Base-by-base conservation (phyloP, 2,329 filamentous ascomycete species). In the Hypoxylon sp. region DNA sequence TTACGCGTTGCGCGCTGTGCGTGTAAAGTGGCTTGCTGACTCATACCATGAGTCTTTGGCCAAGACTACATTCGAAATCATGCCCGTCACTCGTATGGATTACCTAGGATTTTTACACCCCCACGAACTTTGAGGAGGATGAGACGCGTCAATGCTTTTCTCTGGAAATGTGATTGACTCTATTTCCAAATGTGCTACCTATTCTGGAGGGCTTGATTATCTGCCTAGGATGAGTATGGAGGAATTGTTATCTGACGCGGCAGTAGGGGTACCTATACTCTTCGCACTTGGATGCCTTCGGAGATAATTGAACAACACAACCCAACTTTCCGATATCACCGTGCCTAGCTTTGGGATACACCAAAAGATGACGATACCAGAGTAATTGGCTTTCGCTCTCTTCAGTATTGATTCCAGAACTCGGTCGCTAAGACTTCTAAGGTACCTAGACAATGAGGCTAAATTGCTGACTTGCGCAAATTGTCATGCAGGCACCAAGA, bases 251-350 rank as follows among this genome's bases (percentile, higher is more conserved):
- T n/a, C 14, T n/a, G 25, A 27, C 25, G 25, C 25, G 25, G 25
- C 25, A 27, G 25, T n/a, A n/a, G n/a, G n/a, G n/a, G n/a, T n/a
- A n/a, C 25, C 25, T 6, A 27, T 37, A 25, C 6, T n/a, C 11
- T 32, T 45, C 25, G 8, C 30, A 8, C 7, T n/a, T 48, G 27
- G 54, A 54, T 58, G 54, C 48, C 61, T 63, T 54, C 61, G 61
- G 61, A 23, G 14, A 58, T 58, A 58, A 63, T 12, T 16, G 7
- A n/a, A 41, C 5, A 29, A 46, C 34, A 39, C 21, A 34, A 9
- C 19, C 19, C 7, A 12, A 41, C 16, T 48, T 41, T 21, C 60
- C 60, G 53, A 39, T 63, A 58, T 48, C 39, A 29, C 60, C 47
- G 47, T 23, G 9, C 7, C 19, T 47, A 29, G 25, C 48, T 29